Evolutionary conservation across 148 eudicot species (phyloP).

Genomic region (Rhododendron ovatum): DNA sequence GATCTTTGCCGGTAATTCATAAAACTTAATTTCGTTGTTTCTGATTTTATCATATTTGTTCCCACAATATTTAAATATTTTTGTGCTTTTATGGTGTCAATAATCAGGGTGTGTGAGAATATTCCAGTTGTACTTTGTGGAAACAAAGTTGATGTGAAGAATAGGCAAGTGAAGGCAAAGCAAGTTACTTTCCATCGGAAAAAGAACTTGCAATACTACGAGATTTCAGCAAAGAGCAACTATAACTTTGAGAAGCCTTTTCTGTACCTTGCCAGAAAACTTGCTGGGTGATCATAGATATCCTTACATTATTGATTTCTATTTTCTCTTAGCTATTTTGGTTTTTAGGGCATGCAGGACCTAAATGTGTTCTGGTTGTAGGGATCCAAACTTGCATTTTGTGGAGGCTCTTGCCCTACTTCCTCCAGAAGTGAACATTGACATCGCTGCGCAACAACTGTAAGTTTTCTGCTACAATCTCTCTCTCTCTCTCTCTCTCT

Average conservation of each 20-base stretch:
- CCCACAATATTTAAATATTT: background rate
- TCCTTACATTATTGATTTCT: background rate
- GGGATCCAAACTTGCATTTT: conserved; percentile 45
- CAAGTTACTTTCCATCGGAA: conserved; percentile 51
- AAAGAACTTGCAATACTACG: conserved; percentile 45
- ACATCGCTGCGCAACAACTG: conserved; percentile 41
- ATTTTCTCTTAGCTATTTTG: background rate
- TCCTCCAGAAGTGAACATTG: conserved; percentile 51
- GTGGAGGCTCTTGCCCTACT: conserved; percentile 45
- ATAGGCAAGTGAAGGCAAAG: conserved; percentile 49
- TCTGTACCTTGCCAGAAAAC: conserved; percentile 49
- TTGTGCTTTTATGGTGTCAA: background rate
- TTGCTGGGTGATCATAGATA: conserved; percentile 32
- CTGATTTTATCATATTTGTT: background rate
- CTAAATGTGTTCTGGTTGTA: conserved; percentile 13
- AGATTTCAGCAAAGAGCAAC: conserved; percentile 55
- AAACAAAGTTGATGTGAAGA: conserved; percentile 55
- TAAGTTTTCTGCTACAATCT: conserved; percentile 14
- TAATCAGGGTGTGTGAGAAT: conserved; percentile 42
- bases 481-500: background rate
- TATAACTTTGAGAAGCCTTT: conserved; percentile 53
- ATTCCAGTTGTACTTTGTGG: conserved; percentile 54
- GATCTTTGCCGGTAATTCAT: conserved; percentile 39
- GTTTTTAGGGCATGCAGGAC: background rate
- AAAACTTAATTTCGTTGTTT: background rate